These are phyloP conservation scores for Spinacia oleracea DNA, from an alignment of 179 eudicot genomes.

Conservation along the genomic window DNA sequence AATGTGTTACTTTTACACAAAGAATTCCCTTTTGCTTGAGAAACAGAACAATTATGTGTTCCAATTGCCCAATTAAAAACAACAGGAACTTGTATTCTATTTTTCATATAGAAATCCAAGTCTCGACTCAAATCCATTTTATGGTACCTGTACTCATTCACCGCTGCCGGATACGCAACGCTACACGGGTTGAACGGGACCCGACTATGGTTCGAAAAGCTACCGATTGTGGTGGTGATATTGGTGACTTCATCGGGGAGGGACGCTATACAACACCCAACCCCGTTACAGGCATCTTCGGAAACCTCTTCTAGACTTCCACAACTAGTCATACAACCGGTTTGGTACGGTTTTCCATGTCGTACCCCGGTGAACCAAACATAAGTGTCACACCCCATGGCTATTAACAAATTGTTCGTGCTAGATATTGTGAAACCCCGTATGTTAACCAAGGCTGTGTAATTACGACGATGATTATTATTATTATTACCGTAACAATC, in stretches of 20 bases:
- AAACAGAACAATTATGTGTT: not conserved
- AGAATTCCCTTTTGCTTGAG: conserved; percentile 3
- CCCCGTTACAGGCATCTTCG: conserved; percentile 32
- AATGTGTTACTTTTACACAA: conserved; percentile 20
- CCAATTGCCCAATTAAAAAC: conserved; percentile 37
- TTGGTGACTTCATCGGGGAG: conserved; percentile 30
- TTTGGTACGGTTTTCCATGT: conserved; percentile 2
- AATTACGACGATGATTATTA: not conserved
- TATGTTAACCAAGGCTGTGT: not conserved
- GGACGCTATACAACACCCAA: conserved; percentile 37
- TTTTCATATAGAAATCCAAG: not conserved
- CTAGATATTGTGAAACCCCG: conserved; percentile 16
- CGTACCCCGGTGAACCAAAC: conserved; percentile 17
- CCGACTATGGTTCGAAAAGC: not conserved
- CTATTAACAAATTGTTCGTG: conserved; percentile 27
- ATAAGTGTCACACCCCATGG: conserved; percentile 36
- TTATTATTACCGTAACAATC: conserved; percentile 2
- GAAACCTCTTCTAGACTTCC: not conserved
- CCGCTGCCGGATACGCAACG: conserved; percentile 25
- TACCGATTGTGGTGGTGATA: not conserved
- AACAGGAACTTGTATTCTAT: conserved; percentile 7
- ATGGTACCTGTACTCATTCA: not conserved
- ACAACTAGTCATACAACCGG: conserved; percentile 39
- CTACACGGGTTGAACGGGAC: conserved; percentile 31
- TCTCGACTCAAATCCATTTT: not conserved